Evolutionary conservation across 192 early-diverging fungal species (phyloP).

Genomic region (Paraglomus occultum): DNA sequence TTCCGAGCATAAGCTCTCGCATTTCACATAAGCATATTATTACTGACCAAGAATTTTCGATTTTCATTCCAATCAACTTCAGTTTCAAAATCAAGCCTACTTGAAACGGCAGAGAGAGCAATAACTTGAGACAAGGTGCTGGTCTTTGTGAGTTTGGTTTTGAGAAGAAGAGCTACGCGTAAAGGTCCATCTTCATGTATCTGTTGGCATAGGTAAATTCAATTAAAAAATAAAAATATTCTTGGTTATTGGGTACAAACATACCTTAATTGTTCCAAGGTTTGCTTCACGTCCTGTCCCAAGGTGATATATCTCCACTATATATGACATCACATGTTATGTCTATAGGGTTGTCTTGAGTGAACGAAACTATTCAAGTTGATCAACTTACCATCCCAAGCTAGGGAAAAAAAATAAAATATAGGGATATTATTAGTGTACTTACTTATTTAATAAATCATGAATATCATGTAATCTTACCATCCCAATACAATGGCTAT

Average conservation of each 20-base stretch:
- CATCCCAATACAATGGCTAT: constrained; percentile 56
- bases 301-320: constrained; percentile 90
- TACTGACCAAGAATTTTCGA: constrained; percentile 70
- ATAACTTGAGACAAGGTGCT: constrained; percentile 77
- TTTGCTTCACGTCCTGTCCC: constrained; percentile 74
- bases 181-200: constrained; percentile 81
- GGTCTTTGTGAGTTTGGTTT: constrained; percentile 59
- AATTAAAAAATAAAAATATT: neutral
- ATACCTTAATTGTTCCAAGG: constrained; percentile 51
- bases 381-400: constrained; percentile 42
- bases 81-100: constrained; percentile 83
- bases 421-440: constrained; percentile 10
- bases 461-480: constrained; percentile 27
- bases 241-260: constrained; percentile 9
- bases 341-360: neutral
- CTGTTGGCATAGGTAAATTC: constrained; percentile 18
- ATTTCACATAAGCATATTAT: neutral
- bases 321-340: constrained; percentile 33
- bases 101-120: constrained; percentile 68
- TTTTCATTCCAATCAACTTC: constrained; percentile 92
- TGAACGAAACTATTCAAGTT: neutral
- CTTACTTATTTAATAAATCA: constrained; percentile 4
- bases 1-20: neutral
- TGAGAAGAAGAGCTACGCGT: constrained; percentile 67
- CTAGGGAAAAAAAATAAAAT: constrained; percentile 15